A percentile compares a stretch with the other conserved stretches of the same genome.
phyloP scores from a whole-genome alignment of 179 eudicot species.

The Beta macrorhiza region DNA sequence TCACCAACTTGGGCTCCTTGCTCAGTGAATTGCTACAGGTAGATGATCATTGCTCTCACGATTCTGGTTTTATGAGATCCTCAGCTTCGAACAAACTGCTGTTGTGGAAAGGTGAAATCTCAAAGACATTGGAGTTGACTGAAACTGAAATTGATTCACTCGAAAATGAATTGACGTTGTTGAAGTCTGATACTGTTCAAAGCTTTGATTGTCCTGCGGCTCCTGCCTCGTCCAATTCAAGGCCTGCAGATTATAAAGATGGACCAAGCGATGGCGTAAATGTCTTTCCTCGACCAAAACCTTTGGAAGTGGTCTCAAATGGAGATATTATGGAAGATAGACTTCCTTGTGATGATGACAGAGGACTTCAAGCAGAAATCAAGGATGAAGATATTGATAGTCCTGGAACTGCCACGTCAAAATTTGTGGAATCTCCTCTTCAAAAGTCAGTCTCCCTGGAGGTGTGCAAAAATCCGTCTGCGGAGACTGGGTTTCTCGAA shows the following conservation, averaged over 20 bases:
- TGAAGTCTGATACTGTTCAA: conserved; percentile 38
- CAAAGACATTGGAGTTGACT: conserved; percentile 68
- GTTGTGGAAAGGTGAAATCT: conserved; percentile 66
- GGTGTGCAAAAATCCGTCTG: conserved; percentile 15
- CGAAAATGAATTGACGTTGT: conserved; percentile 70
- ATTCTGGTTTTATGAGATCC: conserved; percentile 51
- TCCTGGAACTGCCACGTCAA: conserved; percentile 69
- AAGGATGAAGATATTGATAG: conserved; percentile 55
- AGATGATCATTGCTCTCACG: conserved; percentile 48
- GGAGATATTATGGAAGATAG: conserved; percentile 34
- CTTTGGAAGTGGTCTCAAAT: conserved; percentile 45
- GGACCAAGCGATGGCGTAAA: conserved; percentile 34
- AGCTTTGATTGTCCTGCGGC: conserved; percentile 35
- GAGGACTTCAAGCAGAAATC: conserved; percentile 31
- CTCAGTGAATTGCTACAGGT: conserved; percentile 57
- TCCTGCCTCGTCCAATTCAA: conserved; percentile 44
- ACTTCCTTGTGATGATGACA: conserved; percentile 24
- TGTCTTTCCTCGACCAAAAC: conserved; percentile 36
- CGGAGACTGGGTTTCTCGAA: conserved; percentile 23
- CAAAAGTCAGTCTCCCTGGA: conserved; percentile 31
- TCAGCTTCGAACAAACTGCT: conserved; percentile 64
- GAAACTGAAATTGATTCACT: conserved; percentile 87
- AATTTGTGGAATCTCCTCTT: conserved; percentile 42
- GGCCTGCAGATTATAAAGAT: conserved; percentile 34
- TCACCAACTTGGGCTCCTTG: conserved; percentile 55